phyloP scores from a whole-genome alignment of 31 red algal genomes.

The Bonnemaisonia californica region DNA sequence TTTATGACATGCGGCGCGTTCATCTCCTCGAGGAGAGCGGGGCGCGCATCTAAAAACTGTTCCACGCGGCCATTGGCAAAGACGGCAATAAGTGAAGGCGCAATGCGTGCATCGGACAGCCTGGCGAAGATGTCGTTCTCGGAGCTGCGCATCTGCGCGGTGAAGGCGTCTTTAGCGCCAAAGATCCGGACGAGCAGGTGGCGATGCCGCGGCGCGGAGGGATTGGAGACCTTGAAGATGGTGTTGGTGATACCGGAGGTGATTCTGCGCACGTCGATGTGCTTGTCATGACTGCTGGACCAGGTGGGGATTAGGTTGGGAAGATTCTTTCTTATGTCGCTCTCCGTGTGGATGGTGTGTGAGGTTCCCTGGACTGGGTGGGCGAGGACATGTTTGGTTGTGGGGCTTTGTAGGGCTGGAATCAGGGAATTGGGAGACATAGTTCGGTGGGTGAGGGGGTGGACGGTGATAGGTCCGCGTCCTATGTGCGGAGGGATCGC shows the following conservation, averaged over 20 bases:
- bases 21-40: constrained; percentile 63
- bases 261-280: no score
- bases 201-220: not conserved
- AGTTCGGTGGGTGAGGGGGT: no score
- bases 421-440: no score
- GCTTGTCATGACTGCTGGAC: no score
- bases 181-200: constrained; percentile 82
- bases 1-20: constrained; percentile 20
- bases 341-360: no score
- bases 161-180: constrained; percentile 66
- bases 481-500: no score
- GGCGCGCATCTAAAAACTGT: constrained; percentile 52
- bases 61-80: constrained; percentile 88
- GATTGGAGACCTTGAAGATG: constrained; percentile 61
- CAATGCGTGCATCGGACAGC: constrained; percentile 59
- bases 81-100: constrained; percentile 52
- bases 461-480: no score
- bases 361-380: no score
- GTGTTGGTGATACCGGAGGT: constrained; percentile 74
- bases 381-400: no score
- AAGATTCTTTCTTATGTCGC: no score
- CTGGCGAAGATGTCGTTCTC: constrained; percentile 75
- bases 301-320: no score
- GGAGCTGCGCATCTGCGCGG: constrained; percentile 23
- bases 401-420: no score